phyloP scores from a whole-genome alignment of 192 early-diverging fungal species.

The Lunasporangiospora selenospora region DNA sequence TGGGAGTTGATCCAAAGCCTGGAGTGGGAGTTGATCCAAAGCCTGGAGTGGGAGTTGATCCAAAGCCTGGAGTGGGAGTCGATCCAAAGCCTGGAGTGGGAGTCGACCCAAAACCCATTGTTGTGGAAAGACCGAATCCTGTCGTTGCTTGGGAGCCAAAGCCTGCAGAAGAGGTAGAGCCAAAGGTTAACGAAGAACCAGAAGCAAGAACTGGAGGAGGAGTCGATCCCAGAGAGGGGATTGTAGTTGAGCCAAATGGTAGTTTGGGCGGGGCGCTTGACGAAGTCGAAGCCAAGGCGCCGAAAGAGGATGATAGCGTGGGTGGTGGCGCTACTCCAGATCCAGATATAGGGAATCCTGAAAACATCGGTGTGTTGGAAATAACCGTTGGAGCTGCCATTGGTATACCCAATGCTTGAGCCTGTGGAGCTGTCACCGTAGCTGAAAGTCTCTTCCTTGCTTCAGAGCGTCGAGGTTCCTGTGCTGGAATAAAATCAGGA shows the following conservation, averaged over 20 bases:
- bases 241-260: neutral
- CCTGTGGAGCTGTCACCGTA: neutral
- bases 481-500: slow-evolving; percentile 20
- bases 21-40: neutral
- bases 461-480: slow-evolving; percentile 35
- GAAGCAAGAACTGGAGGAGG: no score
- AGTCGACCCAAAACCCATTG: neutral
- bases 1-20: neutral
- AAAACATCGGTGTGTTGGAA: no score
- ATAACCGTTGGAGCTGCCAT: neutral
- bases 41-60: neutral
- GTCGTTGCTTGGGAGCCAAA: neutral
- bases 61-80: neutral
- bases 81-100: neutral
- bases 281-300: slow-evolving; percentile 3
- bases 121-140: neutral
- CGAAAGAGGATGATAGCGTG: neutral
- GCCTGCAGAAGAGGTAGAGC: no score
- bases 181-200: no score
- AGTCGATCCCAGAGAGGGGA: slow-evolving; percentile 1
- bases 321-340: neutral
- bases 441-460: slow-evolving; percentile 28
- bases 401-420: neutral
- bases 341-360: neutral
- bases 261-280: no score